Evolutionary conservation across 768 basidiomycete genomes (phyloP).

Genomic region (Serendipita vermifera): DNA sequence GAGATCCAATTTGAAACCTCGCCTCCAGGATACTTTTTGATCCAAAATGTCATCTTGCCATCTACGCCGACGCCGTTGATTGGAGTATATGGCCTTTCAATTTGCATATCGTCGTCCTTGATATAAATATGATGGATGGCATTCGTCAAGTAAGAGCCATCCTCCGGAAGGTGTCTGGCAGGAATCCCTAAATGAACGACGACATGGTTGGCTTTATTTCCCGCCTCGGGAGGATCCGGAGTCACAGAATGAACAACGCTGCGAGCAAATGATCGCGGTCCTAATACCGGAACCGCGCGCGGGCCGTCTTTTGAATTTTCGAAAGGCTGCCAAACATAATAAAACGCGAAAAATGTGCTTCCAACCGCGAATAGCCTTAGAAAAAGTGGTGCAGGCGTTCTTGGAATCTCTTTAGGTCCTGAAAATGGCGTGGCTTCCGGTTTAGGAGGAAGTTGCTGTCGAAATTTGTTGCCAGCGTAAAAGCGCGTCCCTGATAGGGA

Average conservation of each 20-base stretch:
- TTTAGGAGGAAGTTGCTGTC: not conserved
- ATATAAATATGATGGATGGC: conserved; percentile 67
- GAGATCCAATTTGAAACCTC: conserved; percentile 79
- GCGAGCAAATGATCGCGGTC: not conserved
- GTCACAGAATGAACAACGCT: not conserved
- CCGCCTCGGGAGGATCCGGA: not conserved
- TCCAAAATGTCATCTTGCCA: conserved; percentile 63
- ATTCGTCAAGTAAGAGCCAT: not conserved
- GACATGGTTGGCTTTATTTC: not conserved
- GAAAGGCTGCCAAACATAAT: not conserved
- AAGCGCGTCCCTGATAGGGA: not conserved
- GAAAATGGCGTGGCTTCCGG: not conserved
- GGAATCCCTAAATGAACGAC: not conserved
- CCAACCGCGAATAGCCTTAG: not conserved
- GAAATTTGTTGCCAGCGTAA: not conserved
- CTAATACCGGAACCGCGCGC: not conserved
- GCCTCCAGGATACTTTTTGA: conserved; percentile 64
- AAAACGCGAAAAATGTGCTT: not conserved
- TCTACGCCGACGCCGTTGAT: conserved; percentile 46
- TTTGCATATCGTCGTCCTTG: conserved; percentile 81
- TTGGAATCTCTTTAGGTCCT: no score
- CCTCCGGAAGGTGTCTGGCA: not conserved
- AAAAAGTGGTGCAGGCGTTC: not conserved
- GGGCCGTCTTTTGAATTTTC: not conserved
- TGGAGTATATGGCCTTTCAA: conserved; percentile 77